Base-by-base conservation (phyloP, 2,329 filamentous ascomycete genomes). In the Fusarium citri region DNA sequence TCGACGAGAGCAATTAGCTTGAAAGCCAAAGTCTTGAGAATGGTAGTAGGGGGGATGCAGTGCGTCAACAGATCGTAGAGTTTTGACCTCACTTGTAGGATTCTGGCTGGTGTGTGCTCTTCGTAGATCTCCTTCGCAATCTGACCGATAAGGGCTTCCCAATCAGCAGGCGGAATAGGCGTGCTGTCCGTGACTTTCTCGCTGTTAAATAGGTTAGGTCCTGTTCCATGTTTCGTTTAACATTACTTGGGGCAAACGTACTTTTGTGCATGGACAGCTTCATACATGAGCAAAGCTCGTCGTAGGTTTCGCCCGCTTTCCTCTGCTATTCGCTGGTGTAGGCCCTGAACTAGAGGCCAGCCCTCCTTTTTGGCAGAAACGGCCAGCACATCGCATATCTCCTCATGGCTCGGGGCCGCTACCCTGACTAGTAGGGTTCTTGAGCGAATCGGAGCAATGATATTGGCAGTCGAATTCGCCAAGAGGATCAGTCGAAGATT, bases 51-150 rank as follows among this genome's bases (percentile, higher is more conserved):
- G 16, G 97, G 96, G 77, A 99, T 99, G 80, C 97, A 99, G 80
- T 99, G 96, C 9, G 95, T 97, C 48, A 99, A 86, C 34, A 99
- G 87, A 78, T 99, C 96, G 82, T 99, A 99, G n/a, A 99, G 87
- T 81, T 97, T 97, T 12, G 94, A 90, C 68, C 96, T 90, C 48
- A 98, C 94, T 76, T 94, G 89, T 68, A 99, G 83, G 65, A 99
- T 94, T 53, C 93, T 88, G 30, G 92, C 90, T 1, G 96, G 95
- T n/a, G 94, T 94, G 76, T 97, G 93, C 79, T 99, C 95, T 41
- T 92, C 91, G 77, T 98, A 89, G 58, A 99, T 97, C 74, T 98
- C 94, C 76, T 91, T 90, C n/a, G 97, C 94, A 67, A 97, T 92
- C 77, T 97, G 89, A 8, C 88, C 86, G 72, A 99, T 94, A 66